Percentiles rank a stretch among this genome's conserved stretches.
These are phyloP conservation scores for Suillus discolor DNA, from an alignment of 768 basidiomycete genomes.

Conservation along the genomic window DNA sequence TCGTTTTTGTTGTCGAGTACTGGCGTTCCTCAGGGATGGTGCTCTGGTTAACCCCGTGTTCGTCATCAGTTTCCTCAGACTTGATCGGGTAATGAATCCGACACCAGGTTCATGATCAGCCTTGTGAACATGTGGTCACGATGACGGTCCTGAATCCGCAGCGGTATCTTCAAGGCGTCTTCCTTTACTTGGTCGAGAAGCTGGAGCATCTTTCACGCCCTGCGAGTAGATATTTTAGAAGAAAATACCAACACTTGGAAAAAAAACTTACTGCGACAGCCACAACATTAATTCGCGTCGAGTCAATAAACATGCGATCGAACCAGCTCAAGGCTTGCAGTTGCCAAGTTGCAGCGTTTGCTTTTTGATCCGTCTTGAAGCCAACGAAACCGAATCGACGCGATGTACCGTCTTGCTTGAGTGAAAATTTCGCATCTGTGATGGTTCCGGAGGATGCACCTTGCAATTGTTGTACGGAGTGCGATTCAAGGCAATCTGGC, in stretches of 20 bases:
- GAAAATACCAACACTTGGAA: no score
- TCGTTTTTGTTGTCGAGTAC: constrained; percentile 47
- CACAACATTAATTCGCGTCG: constrained; percentile 73
- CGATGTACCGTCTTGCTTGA: constrained; percentile 75
- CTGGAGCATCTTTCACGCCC: constrained; percentile 71
- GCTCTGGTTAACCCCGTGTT: constrained; percentile 31
- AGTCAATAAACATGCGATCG: constrained; percentile 81
- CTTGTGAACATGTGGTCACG: constrained; percentile 15
- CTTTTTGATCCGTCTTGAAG: constrained; percentile 80
- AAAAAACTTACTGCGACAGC: constrained; percentile 67
- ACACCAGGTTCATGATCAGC: constrained; percentile 41
- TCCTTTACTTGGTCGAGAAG: constrained; percentile 70
- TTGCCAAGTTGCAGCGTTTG: constrained; percentile 57
- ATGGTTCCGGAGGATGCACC: constrained; percentile 67
- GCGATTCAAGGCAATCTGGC: constrained; percentile 60
- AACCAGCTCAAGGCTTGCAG: no score
- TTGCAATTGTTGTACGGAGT: constrained; percentile 56
- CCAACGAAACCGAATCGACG: constrained; percentile 93
- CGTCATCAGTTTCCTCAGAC: constrained; percentile 66
- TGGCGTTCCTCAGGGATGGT: constrained; percentile 14
- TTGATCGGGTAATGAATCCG: constrained; percentile 42
- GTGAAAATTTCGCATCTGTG: constrained; percentile 89
- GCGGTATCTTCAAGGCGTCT: constrained; percentile 41
- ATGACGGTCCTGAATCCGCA: not conserved
- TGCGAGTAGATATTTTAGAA: constrained; percentile 28